These are phyloP conservation scores for Vigna trinervia DNA, from an alignment of 306 rosid genomes.

Conservation along the genomic window DNA sequence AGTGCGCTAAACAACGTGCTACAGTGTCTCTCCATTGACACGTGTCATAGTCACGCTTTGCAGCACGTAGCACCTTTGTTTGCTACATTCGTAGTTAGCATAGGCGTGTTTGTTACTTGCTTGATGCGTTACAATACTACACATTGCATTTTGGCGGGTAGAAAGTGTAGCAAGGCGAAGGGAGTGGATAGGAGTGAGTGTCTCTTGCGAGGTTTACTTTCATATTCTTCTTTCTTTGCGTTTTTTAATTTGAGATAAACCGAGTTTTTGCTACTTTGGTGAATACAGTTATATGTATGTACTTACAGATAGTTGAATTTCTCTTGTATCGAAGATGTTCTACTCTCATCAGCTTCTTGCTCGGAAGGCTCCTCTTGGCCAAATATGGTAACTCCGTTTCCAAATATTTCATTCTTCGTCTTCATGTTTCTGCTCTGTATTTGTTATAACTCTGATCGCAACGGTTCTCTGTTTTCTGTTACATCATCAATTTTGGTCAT, in stretches of 20 bases:
- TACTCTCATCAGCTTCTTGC: conserved; percentile 91
- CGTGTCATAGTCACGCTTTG: conserved; percentile 6
- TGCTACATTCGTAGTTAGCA: background rate
- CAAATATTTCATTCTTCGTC: background rate
- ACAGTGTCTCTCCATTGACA: background rate
- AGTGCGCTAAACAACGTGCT: background rate
- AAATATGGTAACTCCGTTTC: conserved; percentile 65
- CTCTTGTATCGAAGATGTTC: conserved; percentile 52
- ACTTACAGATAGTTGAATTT: background rate
- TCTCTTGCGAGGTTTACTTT: no score
- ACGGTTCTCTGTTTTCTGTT: background rate
- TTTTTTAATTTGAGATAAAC: conserved; percentile 25
- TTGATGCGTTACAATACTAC: background rate
- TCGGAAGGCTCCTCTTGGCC: conserved; percentile 85
- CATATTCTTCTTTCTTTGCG: no score
- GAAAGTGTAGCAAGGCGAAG: background rate
- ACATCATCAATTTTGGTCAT: background rate
- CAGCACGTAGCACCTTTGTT: background rate
- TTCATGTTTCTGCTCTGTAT: background rate
- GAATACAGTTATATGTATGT: background rate
- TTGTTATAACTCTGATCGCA: background rate
- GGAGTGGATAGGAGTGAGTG: background rate
- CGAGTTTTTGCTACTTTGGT: background rate
- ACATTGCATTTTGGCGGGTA: conserved; percentile 34
- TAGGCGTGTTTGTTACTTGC: conserved; percentile 12